These are phyloP conservation scores for Cinchona pubescens DNA, from an alignment of 257 asterid species.

Conservation along the genomic window DNA sequence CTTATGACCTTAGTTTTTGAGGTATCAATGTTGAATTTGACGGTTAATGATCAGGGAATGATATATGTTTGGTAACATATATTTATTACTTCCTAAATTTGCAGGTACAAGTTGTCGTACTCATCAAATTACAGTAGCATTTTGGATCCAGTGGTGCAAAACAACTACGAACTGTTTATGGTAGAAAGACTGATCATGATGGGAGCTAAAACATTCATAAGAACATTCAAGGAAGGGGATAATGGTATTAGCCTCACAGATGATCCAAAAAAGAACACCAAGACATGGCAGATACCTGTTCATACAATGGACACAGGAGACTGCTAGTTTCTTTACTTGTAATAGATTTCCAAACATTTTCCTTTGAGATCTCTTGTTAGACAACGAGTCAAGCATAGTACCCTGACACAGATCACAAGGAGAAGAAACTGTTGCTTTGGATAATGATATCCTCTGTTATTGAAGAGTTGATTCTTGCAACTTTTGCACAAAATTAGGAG, in stretches of 20 bases:
- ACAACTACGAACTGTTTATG: conserved; percentile 87
- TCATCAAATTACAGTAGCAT: conserved; percentile 74
- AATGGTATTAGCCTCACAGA: conserved; percentile 78
- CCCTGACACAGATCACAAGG: not conserved
- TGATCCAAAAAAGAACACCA: conserved; percentile 88
- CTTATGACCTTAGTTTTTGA: not conserved
- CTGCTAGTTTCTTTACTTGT: conserved; percentile 33
- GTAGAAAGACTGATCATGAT: conserved; percentile 74
- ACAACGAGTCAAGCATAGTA: not conserved
- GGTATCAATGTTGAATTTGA: not conserved
- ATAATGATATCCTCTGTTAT: not conserved
- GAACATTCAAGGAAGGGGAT: conserved; percentile 64
- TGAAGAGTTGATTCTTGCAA: not conserved
- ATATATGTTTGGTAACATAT: not conserved
- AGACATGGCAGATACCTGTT: conserved; percentile 78
- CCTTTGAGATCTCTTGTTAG: not conserved
- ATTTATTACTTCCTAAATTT: conserved; percentile 13
- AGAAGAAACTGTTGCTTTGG: not conserved
- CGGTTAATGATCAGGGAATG: not conserved
- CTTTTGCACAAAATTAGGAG: not conserved
- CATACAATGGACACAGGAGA: conserved; percentile 51
- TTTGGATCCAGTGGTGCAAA: conserved; percentile 71
- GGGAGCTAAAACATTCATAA: conserved; percentile 75
- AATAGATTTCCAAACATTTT: not conserved
- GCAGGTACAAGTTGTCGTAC: conserved; percentile 85